These are phyloP conservation scores for carrot (Daucus carota) DNA, from an alignment of 129 eudicot species.

Conservation along the genomic window DNA sequence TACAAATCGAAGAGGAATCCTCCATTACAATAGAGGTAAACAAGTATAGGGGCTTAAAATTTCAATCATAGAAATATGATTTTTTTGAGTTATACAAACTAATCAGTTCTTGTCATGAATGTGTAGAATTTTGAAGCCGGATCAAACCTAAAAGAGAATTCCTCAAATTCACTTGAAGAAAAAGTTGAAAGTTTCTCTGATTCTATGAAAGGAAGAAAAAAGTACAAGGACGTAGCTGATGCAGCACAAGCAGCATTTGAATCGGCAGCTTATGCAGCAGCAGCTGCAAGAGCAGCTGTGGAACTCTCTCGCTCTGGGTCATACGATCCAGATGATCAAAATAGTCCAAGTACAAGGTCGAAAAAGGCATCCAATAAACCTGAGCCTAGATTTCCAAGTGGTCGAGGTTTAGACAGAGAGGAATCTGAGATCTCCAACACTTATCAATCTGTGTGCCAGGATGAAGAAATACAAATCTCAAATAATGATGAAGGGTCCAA, in stretches of 20 bases:
- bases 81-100: background rate
- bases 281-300: conserved; percentile 82
- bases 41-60: background rate
- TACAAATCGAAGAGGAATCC: conserved; percentile 37
- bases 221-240: conserved; percentile 64
- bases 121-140: conserved; percentile 20
- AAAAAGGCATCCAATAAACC: conserved; percentile 12
- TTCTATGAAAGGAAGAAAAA: conserved; percentile 34
- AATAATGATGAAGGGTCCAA: conserved; percentile 14
- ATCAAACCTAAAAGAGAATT: conserved; percentile 1
- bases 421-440: background rate
- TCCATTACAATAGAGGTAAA: conserved; percentile 31
- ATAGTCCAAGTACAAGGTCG: conserved; percentile 16
- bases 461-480: conserved; percentile 16
- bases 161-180: conserved; percentile 17
- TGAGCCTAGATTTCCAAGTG: conserved; percentile 15
- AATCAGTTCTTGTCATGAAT: conserved; percentile 7
- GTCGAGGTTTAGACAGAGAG: conserved; percentile 1
- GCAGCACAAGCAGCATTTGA: conserved; percentile 91
- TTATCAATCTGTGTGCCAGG: background rate
- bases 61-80: background rate
- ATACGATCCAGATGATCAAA: conserved; percentile 37
- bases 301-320: conserved; percentile 53
- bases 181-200: conserved; percentile 29
- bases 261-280: conserved; percentile 82